Evolutionary conservation across 345 rosid species (phyloP), one percentile per base, ranked within the genome.

Genomic region (Gossypium ekmanianum): DNA sequence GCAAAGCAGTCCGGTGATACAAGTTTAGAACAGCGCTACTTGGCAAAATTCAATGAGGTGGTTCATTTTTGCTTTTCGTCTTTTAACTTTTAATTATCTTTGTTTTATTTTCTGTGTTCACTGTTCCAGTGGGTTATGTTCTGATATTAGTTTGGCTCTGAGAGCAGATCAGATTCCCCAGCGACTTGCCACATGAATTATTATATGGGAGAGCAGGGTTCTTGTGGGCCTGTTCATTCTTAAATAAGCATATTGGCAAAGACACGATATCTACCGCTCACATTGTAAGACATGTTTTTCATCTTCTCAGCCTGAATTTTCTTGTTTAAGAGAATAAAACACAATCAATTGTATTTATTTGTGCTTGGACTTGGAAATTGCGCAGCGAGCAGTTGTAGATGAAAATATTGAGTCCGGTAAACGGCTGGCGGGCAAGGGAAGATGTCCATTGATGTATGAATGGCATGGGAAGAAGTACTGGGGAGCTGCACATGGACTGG

Each of bases 401-500:
- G 90, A 87, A 69, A 78, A 85, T n/a, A 84, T 91, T 9, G 77
- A 79, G 80, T 73, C 83, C 20, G 95, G 92, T 45, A 87, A 89
- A 64, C 79, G 27, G 72, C 59, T 87, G 69, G 79, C 84, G 14
- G 80, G 44, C 58, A 76, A 76, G 48, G 90, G 82, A 52, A 81
- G 76, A 81, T 88, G 88, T 61, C 89, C 90, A 1, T 75, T 91
- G 79, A 88, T 88, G 95, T 86, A 83, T 80, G 93, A 91, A 81
- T 91, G 93, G 95, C 91, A 91, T 74, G 90, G 95, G 13, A 86
- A 83, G 76, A 88, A 79, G 82, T 91, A 88, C 44, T 87, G 90
- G 91, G 93, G 95, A 34, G 91, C 95, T 74, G 91, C 91, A 7
- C 90, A 91, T 77, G 95, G 95, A 52, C 71, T 87, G 82, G 90